These are phyloP conservation scores for Daldinia bambusicola DNA, from an alignment of 495 filamentous ascomycete genomes.

Conservation along the genomic window DNA sequence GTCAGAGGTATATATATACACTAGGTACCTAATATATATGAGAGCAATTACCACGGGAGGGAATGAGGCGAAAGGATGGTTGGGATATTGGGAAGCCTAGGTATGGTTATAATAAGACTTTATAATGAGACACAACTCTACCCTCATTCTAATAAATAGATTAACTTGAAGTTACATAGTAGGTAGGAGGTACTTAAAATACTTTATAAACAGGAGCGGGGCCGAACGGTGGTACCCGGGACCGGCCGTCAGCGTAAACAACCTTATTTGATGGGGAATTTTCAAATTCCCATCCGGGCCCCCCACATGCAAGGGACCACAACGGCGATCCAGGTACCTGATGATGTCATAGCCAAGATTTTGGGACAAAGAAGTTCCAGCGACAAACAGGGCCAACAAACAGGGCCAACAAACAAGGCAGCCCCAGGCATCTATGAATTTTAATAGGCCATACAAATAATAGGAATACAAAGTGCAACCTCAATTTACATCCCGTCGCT, in stretches of 20 bases:
- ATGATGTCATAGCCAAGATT: conserved; percentile 44
- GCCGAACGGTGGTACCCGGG: conserved; percentile 31
- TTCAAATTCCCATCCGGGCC: conserved; percentile 16
- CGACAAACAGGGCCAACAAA: background rate
- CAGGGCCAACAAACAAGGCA: background rate
- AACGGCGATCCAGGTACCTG: background rate
- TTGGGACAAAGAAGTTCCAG: conserved; percentile 22
- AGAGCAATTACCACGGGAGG: no score
- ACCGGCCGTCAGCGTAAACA: conserved; percentile 23
- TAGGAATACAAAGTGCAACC: no score
- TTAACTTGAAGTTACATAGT: no score
- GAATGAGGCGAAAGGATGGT: no score
- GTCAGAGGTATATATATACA: no score
- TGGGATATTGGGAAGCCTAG: no score
- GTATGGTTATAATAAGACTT: no score
- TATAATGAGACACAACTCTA: background rate
- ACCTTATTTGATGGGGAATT: conserved; percentile 38
- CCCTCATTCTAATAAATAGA: no score
- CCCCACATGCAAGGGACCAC: conserved; percentile 37
- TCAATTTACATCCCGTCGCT: conserved; percentile 11
- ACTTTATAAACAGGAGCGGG: conserved; percentile 18
- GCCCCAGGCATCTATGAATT: background rate
- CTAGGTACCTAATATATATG: no score
- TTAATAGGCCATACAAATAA: no score
- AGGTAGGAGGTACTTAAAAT: no score